These are phyloP conservation scores for Fonsecaea nubica DNA, from an alignment of 2,329 filamentous ascomycete species.

Conservation along the genomic window DNA sequence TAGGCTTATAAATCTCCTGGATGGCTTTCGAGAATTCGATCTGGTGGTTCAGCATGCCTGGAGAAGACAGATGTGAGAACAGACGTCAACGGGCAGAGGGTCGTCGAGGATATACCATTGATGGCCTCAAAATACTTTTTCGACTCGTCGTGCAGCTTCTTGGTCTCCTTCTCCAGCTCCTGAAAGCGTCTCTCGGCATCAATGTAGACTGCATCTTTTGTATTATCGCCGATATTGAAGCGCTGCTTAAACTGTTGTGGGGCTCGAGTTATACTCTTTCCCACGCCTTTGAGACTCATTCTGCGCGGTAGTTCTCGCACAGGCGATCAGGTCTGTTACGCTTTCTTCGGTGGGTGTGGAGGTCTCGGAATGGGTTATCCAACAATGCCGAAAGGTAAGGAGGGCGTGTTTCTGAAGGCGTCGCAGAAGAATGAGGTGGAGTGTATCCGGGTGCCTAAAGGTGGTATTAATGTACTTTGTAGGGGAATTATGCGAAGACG, in stretches of 20 bases:
- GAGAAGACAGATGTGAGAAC: slow-evolving; percentile 21
- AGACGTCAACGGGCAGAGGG: background rate
- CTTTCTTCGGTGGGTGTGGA: background rate
- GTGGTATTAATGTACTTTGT: background rate
- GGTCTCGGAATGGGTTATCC: background rate
- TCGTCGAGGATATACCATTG: slow-evolving; percentile 66
- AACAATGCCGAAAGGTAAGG: background rate
- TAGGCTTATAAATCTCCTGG: slow-evolving; percentile 96
- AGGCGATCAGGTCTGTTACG: background rate
- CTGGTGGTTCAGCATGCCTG: slow-evolving; percentile 91
- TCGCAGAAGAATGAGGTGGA: background rate
- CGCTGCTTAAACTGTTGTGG: slow-evolving; percentile 89
- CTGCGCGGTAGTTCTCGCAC: slow-evolving; percentile 27
- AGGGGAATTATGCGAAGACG: background rate
- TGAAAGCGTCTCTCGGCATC: slow-evolving; percentile 93
- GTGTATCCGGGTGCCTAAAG: slow-evolving; percentile 1
- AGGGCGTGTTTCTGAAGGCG: background rate
- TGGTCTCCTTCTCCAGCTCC: slow-evolving; percentile 93
- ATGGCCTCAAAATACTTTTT: slow-evolving; percentile 98
- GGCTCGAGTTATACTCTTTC: slow-evolving; percentile 86
- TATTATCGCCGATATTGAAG: slow-evolving; percentile 95
- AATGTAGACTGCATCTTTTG: slow-evolving; percentile 91
- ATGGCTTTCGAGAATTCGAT: slow-evolving; percentile 98
- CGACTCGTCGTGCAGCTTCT: slow-evolving; percentile 94
- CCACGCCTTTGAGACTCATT: slow-evolving; percentile 98